Evolutionary conservation across 106 monocot species (phyloP).

Genomic region (Dendrobium huoshanense): DNA sequence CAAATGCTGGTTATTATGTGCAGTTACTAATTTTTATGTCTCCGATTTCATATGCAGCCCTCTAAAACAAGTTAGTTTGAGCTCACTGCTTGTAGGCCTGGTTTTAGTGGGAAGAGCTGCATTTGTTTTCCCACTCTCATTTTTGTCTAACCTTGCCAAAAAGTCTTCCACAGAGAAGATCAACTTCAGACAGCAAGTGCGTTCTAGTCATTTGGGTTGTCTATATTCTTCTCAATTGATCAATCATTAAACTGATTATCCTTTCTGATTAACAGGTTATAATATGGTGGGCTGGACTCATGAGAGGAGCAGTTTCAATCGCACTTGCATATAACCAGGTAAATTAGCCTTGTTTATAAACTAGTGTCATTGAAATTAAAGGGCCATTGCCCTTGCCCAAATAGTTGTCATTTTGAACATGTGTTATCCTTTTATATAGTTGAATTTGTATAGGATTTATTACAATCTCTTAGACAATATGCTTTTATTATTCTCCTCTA

Average conservation of each 20-base stretch:
- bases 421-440: background rate
- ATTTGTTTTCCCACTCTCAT: slow-evolving; percentile 51
- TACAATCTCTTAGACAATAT: background rate
- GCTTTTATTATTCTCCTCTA: background rate
- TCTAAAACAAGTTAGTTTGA: slow-evolving; percentile 26
- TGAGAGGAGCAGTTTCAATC: slow-evolving; percentile 95
- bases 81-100: slow-evolving; percentile 28
- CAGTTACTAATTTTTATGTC: background rate
- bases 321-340: slow-evolving; percentile 98
- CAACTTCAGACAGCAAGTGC: slow-evolving; percentile 35
- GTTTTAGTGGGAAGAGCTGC: slow-evolving; percentile 47
- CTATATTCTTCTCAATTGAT: background rate
- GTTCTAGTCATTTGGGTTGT: background rate
- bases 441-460: background rate
- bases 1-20: background rate
- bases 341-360: background rate
- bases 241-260: background rate
- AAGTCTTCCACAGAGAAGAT: slow-evolving; percentile 23
- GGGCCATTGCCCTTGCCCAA: background rate
- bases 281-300: slow-evolving; percentile 99
- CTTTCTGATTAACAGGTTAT: slow-evolving; percentile 41
- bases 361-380: background rate
- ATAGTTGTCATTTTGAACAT: background rate
- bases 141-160: slow-evolving; percentile 28
- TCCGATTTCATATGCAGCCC: slow-evolving; percentile 25